These are phyloP conservation scores for Pyrus hybrid DNA, from an alignment of 331 rosid genomes.

Conservation along the genomic window DNA sequence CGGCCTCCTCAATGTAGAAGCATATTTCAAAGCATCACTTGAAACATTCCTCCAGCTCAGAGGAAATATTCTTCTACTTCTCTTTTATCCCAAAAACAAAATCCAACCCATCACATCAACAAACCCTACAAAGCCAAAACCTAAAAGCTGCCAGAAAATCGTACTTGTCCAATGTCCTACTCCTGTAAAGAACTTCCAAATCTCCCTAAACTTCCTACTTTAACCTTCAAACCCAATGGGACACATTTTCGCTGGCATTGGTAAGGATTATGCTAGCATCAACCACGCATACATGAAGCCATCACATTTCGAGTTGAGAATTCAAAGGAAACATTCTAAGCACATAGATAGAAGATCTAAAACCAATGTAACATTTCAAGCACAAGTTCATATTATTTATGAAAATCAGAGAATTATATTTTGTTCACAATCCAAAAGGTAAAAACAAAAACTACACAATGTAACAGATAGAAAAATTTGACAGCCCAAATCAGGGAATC, in stretches of 20 bases:
- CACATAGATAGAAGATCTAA: background rate
- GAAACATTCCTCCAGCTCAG: background rate
- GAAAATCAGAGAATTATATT: background rate
- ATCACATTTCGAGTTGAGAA: no score
- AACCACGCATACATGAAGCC: fast-evolving
- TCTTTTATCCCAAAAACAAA: background rate
- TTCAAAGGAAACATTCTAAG: background rate
- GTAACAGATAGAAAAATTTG: background rate
- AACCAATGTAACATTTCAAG: background rate
- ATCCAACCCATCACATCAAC: background rate
- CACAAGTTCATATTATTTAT: background rate
- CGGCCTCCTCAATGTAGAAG: background rate
- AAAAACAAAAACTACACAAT: background rate
- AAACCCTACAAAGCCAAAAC: background rate
- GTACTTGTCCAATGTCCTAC: background rate
- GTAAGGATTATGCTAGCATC: no score
- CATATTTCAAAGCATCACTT: background rate
- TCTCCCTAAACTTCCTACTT: background rate
- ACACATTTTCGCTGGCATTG: no score
- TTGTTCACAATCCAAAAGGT: background rate
- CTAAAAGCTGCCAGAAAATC: background rate
- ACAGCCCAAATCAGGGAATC: slow-evolving; percentile 1
- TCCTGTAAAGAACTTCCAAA: background rate
- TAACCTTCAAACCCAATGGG: background rate
- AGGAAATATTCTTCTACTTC: background rate